Evolutionary conservation across 2,329 filamentous ascomycete genomes (phyloP).

Genomic region (Aspergillus bombycis): DNA sequence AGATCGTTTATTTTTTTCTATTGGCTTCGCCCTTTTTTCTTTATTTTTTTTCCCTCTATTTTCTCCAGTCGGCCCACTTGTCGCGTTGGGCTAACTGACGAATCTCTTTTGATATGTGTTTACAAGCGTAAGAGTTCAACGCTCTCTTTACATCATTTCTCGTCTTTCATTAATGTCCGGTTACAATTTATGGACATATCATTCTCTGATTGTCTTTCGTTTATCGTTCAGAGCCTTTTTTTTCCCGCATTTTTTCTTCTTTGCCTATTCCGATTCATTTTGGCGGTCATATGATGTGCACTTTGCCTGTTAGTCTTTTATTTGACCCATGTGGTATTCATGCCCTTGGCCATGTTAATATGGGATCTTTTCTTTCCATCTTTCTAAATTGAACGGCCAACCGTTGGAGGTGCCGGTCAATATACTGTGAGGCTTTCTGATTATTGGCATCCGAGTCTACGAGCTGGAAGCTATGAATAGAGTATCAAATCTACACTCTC

Average conservation of each 20-base stretch:
- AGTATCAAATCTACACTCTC: conserved; percentile 21
- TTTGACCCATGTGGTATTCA: conserved; percentile 8
- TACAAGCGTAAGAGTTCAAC: conserved; percentile 37
- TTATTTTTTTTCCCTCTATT: conserved; percentile 15
- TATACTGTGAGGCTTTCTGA: conserved; percentile 10
- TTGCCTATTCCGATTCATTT: conserved; percentile 12
- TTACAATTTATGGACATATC: conserved; percentile 31
- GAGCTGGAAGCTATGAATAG: conserved; percentile 13
- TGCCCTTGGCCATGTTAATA: conserved; percentile 1
- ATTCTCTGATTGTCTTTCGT: conserved; percentile 26
- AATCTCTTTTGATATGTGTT: conserved; percentile 38
- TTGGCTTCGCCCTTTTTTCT: conserved; percentile 11
- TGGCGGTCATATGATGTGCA: conserved; percentile 12
- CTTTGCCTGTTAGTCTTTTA: conserved; percentile 13
- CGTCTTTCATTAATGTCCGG: conserved; percentile 39
- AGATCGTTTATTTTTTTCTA: conserved; percentile 15
- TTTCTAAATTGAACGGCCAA: neutral
- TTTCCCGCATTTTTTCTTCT: conserved; percentile 16
- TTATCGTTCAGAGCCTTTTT: conserved; percentile 27
- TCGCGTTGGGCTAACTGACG: conserved; percentile 33
- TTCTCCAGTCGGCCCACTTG: conserved; percentile 22
- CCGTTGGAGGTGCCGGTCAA: conserved; percentile 14
- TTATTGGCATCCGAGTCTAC: conserved; percentile 6
- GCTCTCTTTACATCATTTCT: conserved; percentile 31
- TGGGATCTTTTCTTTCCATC: neutral